These are phyloP conservation scores for Trichophyton mentagrophytes DNA, from an alignment of 2,329 filamentous ascomycete genomes.

Conservation along the genomic window DNA sequence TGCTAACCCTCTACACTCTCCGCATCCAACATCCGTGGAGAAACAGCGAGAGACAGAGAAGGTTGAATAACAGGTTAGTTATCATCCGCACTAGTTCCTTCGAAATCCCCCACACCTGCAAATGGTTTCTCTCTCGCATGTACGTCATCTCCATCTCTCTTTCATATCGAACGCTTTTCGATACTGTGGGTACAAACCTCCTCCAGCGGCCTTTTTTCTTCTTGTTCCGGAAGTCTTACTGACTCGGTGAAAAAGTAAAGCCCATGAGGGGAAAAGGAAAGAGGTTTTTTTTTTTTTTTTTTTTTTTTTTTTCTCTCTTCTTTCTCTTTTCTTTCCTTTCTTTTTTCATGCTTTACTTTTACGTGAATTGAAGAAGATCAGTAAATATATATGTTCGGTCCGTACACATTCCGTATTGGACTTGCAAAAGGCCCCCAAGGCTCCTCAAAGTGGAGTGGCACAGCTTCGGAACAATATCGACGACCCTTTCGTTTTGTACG, in stretches of 20 bases:
- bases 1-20: not conserved
- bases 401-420: not conserved
- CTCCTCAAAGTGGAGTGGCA: not conserved
- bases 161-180: not conserved
- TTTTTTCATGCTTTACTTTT: not conserved
- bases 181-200: not conserved
- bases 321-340: not conserved
- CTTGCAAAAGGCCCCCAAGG: conserved; percentile 2
- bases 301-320: not conserved
- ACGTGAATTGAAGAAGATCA: conserved; percentile 4
- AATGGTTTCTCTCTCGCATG: not conserved
- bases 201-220: not conserved
- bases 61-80: not conserved
- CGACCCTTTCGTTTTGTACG: not conserved
- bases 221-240: not conserved
- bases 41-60: not conserved
- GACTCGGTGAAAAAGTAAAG: not conserved
- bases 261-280: not conserved
- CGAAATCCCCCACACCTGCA: not conserved
- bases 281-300: not conserved
- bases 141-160: not conserved
- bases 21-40: not conserved
- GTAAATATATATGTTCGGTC: not conserved
- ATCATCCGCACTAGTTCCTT: not conserved
- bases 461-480: not conserved